Evolutionary conservation across 371 early-diverging fungal species (phyloP).

Genomic region (Mortierella sp.): DNA sequence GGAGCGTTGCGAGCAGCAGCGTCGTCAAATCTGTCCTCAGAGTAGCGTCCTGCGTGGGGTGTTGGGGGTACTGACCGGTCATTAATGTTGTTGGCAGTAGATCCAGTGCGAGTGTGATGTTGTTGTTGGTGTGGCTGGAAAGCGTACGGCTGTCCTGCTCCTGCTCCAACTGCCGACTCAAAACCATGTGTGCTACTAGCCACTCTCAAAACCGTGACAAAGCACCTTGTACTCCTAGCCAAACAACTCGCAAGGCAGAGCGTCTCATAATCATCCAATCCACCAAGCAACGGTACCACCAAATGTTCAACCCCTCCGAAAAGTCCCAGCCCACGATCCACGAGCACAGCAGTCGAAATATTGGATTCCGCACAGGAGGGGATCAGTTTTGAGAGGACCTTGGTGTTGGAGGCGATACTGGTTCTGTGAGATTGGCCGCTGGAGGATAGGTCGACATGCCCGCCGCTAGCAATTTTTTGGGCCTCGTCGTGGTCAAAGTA

Average conservation of each 20-base stretch:
- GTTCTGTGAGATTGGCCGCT: constrained; percentile 35
- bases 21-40: neutral
- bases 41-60: constrained; percentile 7
- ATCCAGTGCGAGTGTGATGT: neutral
- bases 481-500: constrained; percentile 53
- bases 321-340: constrained; percentile 46
- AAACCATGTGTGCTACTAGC: neutral
- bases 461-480: constrained; percentile 44
- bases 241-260: constrained; percentile 39
- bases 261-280: constrained; percentile 45
- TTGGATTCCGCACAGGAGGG: constrained; percentile 29
- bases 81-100: neutral
- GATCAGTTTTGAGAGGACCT: constrained; percentile 46
- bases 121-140: constrained; percentile 14
- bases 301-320: constrained; percentile 49
- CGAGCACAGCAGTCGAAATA: constrained; percentile 41
- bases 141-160: neutral
- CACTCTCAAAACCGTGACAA: constrained; percentile 41
- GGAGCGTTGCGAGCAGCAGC: too few species aligned
- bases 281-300: constrained; percentile 39
- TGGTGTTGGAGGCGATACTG: constrained; percentile 51
- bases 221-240: constrained; percentile 35
- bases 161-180: neutral
- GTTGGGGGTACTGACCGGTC: constrained; percentile 32
- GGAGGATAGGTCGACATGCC: constrained; percentile 39